Percentiles rank a stretch among this genome's conserved stretches.
phyloP scores from a whole-genome alignment of 78 protist genomes.

The Dictyostelium firmibasis region DNA sequence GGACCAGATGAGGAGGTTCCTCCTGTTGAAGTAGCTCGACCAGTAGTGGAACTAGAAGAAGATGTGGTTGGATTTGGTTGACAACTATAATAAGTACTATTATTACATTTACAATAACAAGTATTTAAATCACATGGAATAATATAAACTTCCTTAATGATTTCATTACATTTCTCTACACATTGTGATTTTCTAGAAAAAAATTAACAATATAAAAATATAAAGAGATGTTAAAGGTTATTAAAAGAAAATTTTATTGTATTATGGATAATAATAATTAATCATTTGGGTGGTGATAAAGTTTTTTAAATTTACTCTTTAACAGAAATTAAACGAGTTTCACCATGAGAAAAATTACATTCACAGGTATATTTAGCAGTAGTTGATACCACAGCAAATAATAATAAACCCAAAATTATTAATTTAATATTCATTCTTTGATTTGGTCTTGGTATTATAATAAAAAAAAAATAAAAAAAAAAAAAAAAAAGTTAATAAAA shows the following conservation, averaged over 20 bases:
- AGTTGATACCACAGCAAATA: background rate
- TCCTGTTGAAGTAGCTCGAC: background rate
- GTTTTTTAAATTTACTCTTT: background rate
- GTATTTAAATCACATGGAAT: background rate
- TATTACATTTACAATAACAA: background rate
- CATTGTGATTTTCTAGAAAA: background rate
- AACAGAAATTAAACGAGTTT: background rate
- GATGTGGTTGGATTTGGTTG: background rate
- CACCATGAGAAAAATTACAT: background rate
- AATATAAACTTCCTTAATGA: background rate
- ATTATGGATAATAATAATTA: too few relatives aligned
- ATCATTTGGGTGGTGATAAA: too few relatives aligned
- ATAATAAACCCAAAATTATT: background rate
- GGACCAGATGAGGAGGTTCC: background rate
- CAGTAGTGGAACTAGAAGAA: background rate
- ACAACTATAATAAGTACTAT: background rate
- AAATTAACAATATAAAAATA: too few relatives aligned
- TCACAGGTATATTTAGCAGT: background rate
- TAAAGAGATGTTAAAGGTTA: too few relatives aligned
- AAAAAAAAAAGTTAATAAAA: background rate
- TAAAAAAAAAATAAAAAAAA: background rate
- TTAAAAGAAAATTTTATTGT: too few relatives aligned
- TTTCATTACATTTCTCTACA: background rate
- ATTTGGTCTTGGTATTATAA: background rate
- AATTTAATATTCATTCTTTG: background rate